Base-by-base conservation (phyloP, 176 grass and related monocot species). In the Carex scoparia region DNA sequence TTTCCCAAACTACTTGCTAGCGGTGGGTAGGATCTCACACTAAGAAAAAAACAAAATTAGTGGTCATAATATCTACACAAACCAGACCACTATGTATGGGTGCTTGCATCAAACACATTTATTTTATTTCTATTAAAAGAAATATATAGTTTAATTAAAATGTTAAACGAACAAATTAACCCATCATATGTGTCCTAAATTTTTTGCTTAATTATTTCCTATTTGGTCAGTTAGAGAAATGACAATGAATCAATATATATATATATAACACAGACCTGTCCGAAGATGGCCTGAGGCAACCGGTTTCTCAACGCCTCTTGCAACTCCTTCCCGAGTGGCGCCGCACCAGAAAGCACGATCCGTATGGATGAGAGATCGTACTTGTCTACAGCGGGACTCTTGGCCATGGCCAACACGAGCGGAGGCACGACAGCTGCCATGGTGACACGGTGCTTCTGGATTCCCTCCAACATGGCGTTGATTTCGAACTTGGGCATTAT, bases 401-500 rank as follows among this genome's bases (percentile, higher is more conserved):
- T 90, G 27, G 89, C 85, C 63, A 90, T 78, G 56, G 89, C 65
- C 67, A 90, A 55, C 6, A 90, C 85, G 0, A 90, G 85, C 31
- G 89, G 89, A 49, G 89, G 89, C 81, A 90, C 89, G 38, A 90
- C 86, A 11, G 82, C 86, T 28, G 85, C 89, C n/a, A 90, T n/a
- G 37, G 85, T 84, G 84, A 87, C 81, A 10, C 74, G 70, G 84
- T 90, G 72, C 81, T 53, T 79, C 64, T 84, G 58, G 4, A 90
- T 90, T 1, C 60, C 85, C 10, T 69, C 10, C 62, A 90, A 69
- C 85, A 90, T 90, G 38, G 44, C 12, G 4, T 37, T 61, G 63
- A 90, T 90, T 51, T 90, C 88, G 14, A 90, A 87, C 81, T 87
- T 90, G 62, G 85, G 81, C 88, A 87, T 90, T 15, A 87, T 78